Base-by-base conservation (phyloP, 2,329 filamentous ascomycete species). In the Xylariaceae sp. region DNA sequence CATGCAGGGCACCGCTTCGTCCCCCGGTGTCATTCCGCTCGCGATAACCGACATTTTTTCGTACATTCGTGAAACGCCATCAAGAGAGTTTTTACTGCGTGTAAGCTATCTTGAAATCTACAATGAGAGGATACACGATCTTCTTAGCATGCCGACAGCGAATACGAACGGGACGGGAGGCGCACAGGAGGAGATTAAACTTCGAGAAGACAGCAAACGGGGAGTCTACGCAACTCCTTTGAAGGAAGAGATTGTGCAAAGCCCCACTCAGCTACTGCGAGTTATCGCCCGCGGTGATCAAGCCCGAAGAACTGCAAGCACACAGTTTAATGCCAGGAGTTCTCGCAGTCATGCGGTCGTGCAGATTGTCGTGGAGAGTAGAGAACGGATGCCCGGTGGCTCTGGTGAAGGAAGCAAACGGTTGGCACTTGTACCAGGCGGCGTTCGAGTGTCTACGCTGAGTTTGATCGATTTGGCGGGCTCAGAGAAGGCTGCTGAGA, bases 71-170 rank as follows among this genome's bases (percentile, higher is more conserved):
- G 94, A 99, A 73, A 97, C 94, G 1, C 94, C 94, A 0, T 89
- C 91, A 37, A 83, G 94, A 57, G 94, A 99, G 68, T 99, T 99
- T 62, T 74, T 99, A 54, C 80, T 99, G 54, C 87, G 94, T 59
- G 94, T 99, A 68, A 97, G 92, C 76, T 99, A 99, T 69, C 79
- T 99, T 59, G 94, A 99, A 74, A 99, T 99, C 58, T 99, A 99
- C 74, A 99, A 99, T 67, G 94, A 99, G 70, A 95, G 84, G 72
- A 97, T 99, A 55, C 89, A 96, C 68, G 94, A 99, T 72, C 76
- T 99, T 48, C 77, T 99, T 44, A 92, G 87, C 60, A 86, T 90
- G 70, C 80, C 89, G 1, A 79, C 81, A 1, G 79, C 79, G 9
- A 74, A 73, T 41, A 82, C 78, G 4, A 67, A 77, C 19, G 84